Conservation (phyloP, 2,329 filamentous ascomycete species). For the Apiospora hydei region DNA sequence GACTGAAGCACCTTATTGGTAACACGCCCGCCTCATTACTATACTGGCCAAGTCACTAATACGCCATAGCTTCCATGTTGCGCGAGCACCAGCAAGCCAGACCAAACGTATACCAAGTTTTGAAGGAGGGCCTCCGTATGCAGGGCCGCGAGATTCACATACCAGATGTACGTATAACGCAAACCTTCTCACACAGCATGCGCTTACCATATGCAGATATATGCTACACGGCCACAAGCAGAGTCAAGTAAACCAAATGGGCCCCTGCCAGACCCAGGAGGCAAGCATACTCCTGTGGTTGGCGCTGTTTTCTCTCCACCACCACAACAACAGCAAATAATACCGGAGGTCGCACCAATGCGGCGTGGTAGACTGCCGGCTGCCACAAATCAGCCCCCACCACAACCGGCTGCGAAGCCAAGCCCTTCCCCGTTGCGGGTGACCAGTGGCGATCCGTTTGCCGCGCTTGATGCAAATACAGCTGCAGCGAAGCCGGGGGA, state of each 20-base stretch:
- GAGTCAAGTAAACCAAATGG: conserved; percentile 62
- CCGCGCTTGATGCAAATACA: conserved; percentile 78
- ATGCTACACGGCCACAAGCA: conserved; percentile 68
- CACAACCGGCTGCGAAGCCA: conserved; percentile 57
- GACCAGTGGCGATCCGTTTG: conserved; percentile 83
- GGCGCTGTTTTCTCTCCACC: conserved; percentile 85
- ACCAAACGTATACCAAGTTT: conserved; percentile 93
- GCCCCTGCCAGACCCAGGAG: conserved; percentile 60
- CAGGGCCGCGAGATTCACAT: conserved; percentile 86
- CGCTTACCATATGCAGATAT: conserved; percentile 65
- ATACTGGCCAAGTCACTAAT: conserved; percentile 33
- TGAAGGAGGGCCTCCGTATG: conserved; percentile 88
- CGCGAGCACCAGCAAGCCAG: conserved; percentile 79
- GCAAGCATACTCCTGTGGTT: conserved; percentile 66
- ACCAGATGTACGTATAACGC: conserved; percentile 74
- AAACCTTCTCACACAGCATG: conserved; percentile 24
- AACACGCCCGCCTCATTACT: conserved; percentile 40
- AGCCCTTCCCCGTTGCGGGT: conserved; percentile 75
- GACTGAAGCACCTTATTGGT: conserved; percentile 91
- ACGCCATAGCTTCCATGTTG: conserved; percentile 79
- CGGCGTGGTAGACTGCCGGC: conserved; percentile 81
- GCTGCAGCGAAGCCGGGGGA: conserved; percentile 34
- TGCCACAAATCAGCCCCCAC: conserved; percentile 46
- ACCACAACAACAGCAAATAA: conserved; percentile 70
- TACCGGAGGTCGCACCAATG: conserved; percentile 95